Conservation (phyloP, 768 basidiomycete species). For the Nidularia pulvinata region DNA sequence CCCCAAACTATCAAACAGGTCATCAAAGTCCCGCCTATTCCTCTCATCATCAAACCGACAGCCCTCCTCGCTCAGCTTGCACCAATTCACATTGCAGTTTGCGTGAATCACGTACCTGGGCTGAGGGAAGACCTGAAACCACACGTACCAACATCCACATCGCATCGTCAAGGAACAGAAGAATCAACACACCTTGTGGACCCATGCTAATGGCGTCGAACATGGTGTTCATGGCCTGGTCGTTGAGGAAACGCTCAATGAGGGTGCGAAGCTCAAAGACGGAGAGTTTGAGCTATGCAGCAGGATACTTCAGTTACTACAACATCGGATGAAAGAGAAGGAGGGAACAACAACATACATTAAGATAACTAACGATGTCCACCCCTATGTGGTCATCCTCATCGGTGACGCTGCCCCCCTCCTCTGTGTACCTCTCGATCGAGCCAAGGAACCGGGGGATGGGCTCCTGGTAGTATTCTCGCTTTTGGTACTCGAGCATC, state of each 20-base stretch:
- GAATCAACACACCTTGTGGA: no score
- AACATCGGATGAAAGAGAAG: no score
- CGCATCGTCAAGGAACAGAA: no score
- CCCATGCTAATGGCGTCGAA: no score
- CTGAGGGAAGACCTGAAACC: slow-evolving; percentile 64
- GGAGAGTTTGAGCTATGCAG: slow-evolving; percentile 25
- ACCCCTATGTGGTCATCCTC: no score
- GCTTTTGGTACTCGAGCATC: slow-evolving; percentile 90
- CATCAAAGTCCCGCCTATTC: slow-evolving; percentile 75
- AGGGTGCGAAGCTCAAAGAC: slow-evolving; percentile 71
- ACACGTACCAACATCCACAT: slow-evolving; percentile 67
- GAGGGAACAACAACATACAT: no score
- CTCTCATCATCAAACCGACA: slow-evolving; percentile 73
- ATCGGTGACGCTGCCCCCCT: slow-evolving; percentile 41
- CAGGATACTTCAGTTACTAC: not conserved
- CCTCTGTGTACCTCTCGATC: slow-evolving; percentile 59
- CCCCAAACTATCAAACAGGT: slow-evolving; percentile 66
- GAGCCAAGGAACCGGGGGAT: slow-evolving; percentile 69
- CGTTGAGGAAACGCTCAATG: slow-evolving; percentile 90
- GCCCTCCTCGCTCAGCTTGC: slow-evolving; percentile 67
- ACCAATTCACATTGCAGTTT: no score
- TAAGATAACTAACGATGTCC: no score
- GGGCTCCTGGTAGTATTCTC: slow-evolving; percentile 85
- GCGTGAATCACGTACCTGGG: no score
- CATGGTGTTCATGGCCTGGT: no score